These are phyloP conservation scores for Psilocybe sp. DNA, from an alignment of 768 basidiomycete species.

Conservation along the genomic window DNA sequence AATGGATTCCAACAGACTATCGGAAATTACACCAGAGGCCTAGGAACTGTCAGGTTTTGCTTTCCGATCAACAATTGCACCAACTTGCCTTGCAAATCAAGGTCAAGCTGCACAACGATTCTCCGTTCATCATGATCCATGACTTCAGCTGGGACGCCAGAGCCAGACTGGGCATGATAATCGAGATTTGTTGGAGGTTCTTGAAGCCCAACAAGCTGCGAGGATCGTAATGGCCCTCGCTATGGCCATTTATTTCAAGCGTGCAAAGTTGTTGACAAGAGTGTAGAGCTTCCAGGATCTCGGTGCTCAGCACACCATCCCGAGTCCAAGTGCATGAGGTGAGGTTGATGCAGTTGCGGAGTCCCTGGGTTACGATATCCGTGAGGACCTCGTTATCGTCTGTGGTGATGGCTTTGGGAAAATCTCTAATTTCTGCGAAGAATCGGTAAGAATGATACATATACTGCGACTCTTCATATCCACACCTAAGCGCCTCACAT, in stretches of 20 bases:
- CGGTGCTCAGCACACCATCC: slow-evolving; percentile 66
- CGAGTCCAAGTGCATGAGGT: slow-evolving; percentile 75
- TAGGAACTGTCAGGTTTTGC: slow-evolving; percentile 19
- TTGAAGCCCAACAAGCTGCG: slow-evolving; percentile 45
- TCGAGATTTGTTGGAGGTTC: slow-evolving; percentile 50
- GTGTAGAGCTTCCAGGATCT: slow-evolving; percentile 53
- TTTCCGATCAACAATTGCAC: neutral
- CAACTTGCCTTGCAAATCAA: slow-evolving; percentile 67
- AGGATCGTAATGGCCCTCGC: slow-evolving; percentile 55
- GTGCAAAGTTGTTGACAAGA: slow-evolving; percentile 41
- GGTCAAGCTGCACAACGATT: slow-evolving; percentile 53
- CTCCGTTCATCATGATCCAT: slow-evolving; percentile 48
- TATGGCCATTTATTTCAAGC: slow-evolving; percentile 72
- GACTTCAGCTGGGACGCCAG: slow-evolving; percentile 47
- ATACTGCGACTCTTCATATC: neutral
- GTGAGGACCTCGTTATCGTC: slow-evolving; percentile 32
- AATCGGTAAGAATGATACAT: neutral
- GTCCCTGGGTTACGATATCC: slow-evolving; percentile 43
- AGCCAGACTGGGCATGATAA: slow-evolving; percentile 71
- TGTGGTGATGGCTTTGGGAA: slow-evolving; percentile 50
- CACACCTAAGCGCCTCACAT: slow-evolving; percentile 60
- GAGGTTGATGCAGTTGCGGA: slow-evolving; percentile 62
- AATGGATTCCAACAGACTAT: slow-evolving; percentile 47
- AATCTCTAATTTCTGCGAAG: slow-evolving; percentile 64
- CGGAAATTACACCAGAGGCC: slow-evolving; percentile 59